Evolutionary conservation across 2,329 filamentous ascomycete genomes (phyloP), one percentile per base, ranked within the genome.

Genomic region (Colletotrichum lupini): DNA sequence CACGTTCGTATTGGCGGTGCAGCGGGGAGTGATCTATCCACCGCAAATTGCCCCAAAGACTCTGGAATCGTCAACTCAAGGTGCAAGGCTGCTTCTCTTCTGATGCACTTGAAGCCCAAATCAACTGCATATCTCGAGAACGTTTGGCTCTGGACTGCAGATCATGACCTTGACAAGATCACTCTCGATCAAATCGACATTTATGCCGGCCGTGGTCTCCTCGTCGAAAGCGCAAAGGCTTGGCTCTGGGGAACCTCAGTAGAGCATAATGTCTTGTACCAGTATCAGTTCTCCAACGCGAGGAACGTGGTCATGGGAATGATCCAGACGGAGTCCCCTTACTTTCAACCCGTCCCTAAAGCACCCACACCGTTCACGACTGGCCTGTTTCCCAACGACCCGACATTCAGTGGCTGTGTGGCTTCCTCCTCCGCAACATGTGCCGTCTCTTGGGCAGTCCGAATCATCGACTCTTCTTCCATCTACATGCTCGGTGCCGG

Each of bases 91-190:
- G 80, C 79, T 9, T 92, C 90, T 77, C 74, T 88, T n/a, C 75
- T 88, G 49, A 76, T 89, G 2, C 87, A 88, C 73, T 59, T 89
- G 9, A 88, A 86, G 0, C 37, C 77, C 0, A 63, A 80, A 26
- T 81, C 84, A 56, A 88, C 87, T 22, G 88, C 87, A 7, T 87
- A 87, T 70, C 76, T 86, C 52, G 83, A 86, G 74, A 86, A 89
- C 75, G 81, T 85, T 71, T 93, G 91, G 90, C 88, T 90, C 76
- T 94, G 91, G 91, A 89, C 90, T 19, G 88, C 91, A 1, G 92
- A 93, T 78, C 92, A 94, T 80, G 91, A 93, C 76, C 52, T 79
- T 0, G 66, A 61, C n/a, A 65, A 59, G 32, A n/a, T 59, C 56
- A 59, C 66, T 5, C 37, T 22, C 75, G 72, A 65, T 3, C 75